Base-by-base conservation (phyloP, 2,329 filamentous ascomycete species). In the Fusarium marasasianum region DNA sequence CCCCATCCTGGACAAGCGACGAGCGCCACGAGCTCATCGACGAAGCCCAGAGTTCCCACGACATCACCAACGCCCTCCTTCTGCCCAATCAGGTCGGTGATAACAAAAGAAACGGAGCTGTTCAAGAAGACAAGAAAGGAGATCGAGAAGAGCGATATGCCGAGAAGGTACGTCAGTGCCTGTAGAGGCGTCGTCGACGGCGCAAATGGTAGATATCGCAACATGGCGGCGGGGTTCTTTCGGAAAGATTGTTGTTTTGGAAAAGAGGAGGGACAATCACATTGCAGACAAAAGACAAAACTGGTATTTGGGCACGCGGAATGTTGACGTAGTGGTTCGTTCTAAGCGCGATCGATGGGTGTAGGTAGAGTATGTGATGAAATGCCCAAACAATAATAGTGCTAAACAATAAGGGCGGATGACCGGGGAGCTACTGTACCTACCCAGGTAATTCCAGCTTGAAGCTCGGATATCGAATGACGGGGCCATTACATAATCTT, bases 101-200 rank as follows among this genome's bases (percentile, higher is more conserved):
- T 91, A 67, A 96, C 93, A 83, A 96, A 97, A 63, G 92, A 94
- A 68, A 96, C 87, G 80, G 91, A 92, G 84, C 91, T 93, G 86
- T 96, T 96, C 72, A 97, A 89, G 84, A 97, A 97, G 78, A 97
- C 94, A 74, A 97, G 92, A 84, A 96, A 96, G 62, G 93, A 92
- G 79, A 97, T 96, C 82, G 91, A 94, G 86, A 96, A 96, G 77
- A 97, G 90, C 69, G 93, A 93, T 79, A 96, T 93, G 80, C 92
- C 92, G 73, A 95, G 87, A 41, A 97, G 90, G 82, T 97, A 97
- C 37, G 93, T 93, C 65, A 88, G 81, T n/a, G 89, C 91, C 79
- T 92, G 90, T 26, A 89, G 80, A 9, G 86, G 83, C 18, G 90
- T 91, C n/a, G 89, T 90, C 50, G 87, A 86, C 29, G 86, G 81